These are phyloP conservation scores for Chalaropsis ovoidea DNA, from an alignment of 2,329 filamentous ascomycete genomes.

Conservation along the genomic window DNA sequence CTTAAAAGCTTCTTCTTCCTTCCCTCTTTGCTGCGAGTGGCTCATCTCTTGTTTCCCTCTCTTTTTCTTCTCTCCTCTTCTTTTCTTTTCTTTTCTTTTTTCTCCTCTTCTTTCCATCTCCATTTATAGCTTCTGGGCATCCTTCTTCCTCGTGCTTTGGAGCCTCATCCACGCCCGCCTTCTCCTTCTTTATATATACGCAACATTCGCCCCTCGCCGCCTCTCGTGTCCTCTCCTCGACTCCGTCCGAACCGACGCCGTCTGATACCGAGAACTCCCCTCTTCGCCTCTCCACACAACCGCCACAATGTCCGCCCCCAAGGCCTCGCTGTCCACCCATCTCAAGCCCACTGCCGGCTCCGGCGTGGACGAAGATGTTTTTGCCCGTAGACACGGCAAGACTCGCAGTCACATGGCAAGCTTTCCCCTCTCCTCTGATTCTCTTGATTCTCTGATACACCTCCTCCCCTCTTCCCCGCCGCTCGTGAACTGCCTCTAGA, in stretches of 20 bases:
- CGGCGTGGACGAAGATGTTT: constrained; percentile 35
- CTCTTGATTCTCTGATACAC: neutral
- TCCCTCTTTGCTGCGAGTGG: constrained; percentile 10
- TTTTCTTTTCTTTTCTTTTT: constrained; percentile 13
- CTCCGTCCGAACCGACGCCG: constrained; percentile 23
- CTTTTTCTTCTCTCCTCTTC: constrained; percentile 12
- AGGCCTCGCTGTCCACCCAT: constrained; percentile 72
- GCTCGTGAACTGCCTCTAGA: no score
- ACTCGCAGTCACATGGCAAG: constrained; percentile 77
- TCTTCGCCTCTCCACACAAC: constrained; percentile 19
- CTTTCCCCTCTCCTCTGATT: constrained; percentile 29
- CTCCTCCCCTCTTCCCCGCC: neutral
- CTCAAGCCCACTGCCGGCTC: constrained; percentile 51
- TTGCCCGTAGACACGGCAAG: constrained; percentile 64
- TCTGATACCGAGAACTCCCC: constrained; percentile 20
- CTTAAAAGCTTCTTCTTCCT: constrained; percentile 24
- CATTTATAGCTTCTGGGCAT: constrained; percentile 16
- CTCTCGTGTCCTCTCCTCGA: constrained; percentile 12
- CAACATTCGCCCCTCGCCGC: neutral
- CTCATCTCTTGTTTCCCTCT: constrained; percentile 16
- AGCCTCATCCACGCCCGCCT: constrained; percentile 3
- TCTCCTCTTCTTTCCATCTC: constrained; percentile 18
- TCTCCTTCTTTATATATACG: constrained; percentile 3
- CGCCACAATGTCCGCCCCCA: constrained; percentile 54
- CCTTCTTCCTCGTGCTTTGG: constrained; percentile 16